These are phyloP conservation scores for Cornus florida DNA, from an alignment of 148 eudicot species.

Conservation along the genomic window DNA sequence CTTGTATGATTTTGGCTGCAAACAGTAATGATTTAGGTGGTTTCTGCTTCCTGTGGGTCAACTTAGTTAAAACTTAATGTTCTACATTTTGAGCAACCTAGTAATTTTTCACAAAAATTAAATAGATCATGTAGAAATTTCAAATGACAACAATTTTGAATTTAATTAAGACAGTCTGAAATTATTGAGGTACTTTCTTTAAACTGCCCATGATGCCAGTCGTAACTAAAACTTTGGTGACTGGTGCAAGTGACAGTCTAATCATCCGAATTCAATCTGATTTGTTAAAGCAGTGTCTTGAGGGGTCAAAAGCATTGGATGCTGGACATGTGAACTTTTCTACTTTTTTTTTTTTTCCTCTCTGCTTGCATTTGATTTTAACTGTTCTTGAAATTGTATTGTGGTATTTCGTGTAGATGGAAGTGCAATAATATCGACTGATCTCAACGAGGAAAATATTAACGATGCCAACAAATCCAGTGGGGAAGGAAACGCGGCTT, in stretches of 20 bases:
- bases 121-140: neutral
- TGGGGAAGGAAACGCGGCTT: constrained; percentile 38
- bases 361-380: neutral
- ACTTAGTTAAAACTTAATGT: neutral
- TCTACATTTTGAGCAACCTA: neutral
- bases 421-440: constrained; percentile 22
- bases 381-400: constrained; percentile 4
- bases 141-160: neutral
- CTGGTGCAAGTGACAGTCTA: too few relatives aligned
- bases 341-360: too few relatives aligned
- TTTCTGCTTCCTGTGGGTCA: neutral
- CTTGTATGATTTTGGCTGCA: neutral
- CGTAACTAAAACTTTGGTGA: neutral
- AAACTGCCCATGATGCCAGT: neutral
- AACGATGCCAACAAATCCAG: constrained; percentile 31
- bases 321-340: neutral
- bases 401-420: constrained; percentile 28
- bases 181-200: too few relatives aligned
- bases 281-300: neutral
- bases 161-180: neutral
- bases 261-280: neutral
- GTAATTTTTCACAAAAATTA: too few relatives aligned
- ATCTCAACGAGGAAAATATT: constrained; percentile 33
- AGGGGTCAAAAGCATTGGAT: neutral
- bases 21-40: neutral